phyloP scores from a whole-genome alignment of 331 rosid genomes.

The Phaseolus coccineus region DNA sequence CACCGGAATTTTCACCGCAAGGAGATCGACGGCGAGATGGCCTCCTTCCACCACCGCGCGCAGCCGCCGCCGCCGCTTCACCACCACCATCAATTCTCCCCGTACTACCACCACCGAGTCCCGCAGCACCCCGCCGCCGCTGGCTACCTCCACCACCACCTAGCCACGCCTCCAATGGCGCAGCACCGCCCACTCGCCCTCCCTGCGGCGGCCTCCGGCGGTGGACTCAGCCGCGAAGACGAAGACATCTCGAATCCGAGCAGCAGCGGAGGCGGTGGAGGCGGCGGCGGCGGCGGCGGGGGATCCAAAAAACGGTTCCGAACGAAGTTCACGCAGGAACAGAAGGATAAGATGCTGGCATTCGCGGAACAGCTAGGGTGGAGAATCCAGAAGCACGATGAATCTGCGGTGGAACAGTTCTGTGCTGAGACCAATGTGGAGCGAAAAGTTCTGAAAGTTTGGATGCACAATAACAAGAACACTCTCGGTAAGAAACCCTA shows the following conservation, averaged over 20 bases:
- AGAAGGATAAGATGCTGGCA: conserved; percentile 83
- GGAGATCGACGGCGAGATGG: conserved; percentile 57
- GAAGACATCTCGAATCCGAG: conserved; percentile 89
- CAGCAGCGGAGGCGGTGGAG: conserved; percentile 67
- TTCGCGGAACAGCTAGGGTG: conserved; percentile 84
- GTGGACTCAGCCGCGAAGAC: conserved; percentile 66
- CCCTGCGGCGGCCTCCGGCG: conserved; percentile 56
- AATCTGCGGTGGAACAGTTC: conserved; percentile 76
- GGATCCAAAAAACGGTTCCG: conserved; percentile 65
- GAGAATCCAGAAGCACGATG: conserved; percentile 96
- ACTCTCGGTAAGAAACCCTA: conserved; percentile 96
- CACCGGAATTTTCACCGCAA: conserved; percentile 97
- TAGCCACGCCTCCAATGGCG: conserved; percentile 47
- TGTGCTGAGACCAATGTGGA: conserved; percentile 66
- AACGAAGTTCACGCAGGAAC: conserved; percentile 82
- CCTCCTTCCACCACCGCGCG: conserved; percentile 40
- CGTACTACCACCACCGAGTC: conserved; percentile 56
- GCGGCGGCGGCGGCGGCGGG: conserved; percentile 59
- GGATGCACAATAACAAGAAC: conserved; percentile 99
- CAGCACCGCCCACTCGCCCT: conserved; percentile 65
- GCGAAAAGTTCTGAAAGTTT: conserved; percentile 82
- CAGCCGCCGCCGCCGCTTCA: conserved; percentile 42
- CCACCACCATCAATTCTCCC: conserved; percentile 52
- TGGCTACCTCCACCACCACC: conserved; percentile 57
- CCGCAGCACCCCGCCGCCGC: conserved; percentile 54